These are phyloP conservation scores for Venturia nashicola DNA, from an alignment of 2,329 filamentous ascomycete genomes.

Conservation along the genomic window DNA sequence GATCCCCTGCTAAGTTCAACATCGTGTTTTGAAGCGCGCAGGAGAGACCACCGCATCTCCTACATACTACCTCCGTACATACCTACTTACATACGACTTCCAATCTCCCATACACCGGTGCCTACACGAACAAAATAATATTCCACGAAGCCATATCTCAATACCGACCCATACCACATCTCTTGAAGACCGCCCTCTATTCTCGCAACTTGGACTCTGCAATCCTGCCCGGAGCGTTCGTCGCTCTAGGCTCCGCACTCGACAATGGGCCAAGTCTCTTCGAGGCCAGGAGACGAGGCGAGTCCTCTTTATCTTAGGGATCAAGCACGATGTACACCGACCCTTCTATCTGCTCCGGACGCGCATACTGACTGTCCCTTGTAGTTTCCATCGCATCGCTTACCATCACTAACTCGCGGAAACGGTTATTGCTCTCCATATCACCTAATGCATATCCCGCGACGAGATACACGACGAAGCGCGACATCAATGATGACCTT, in stretches of 20 bases:
- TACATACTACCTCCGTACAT: too few relatives aligned
- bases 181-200: neutral
- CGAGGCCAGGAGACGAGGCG: conserved; percentile 68
- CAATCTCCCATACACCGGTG: neutral
- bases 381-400: conserved; percentile 80
- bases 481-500: conserved; percentile 58
- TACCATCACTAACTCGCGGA: conserved; percentile 65
- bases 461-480: conserved; percentile 59
- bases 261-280: conserved; percentile 81
- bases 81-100: neutral
- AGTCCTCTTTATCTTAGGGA: conserved; percentile 74
- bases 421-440: conserved; percentile 65
- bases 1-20: neutral
- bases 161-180: neutral
- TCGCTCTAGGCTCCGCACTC: neutral
- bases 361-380: conserved; percentile 14
- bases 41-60: neutral
- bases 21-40: neutral
- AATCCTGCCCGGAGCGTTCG: neutral
- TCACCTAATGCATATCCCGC: conserved; percentile 81
- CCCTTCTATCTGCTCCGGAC: conserved; percentile 3
- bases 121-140: neutral
- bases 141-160: neutral
- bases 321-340: conserved; percentile 70
- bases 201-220: neutral